Conservation (phyloP, 805 yeast genomes). For the Sungouiozyma intestinalis region DNA sequence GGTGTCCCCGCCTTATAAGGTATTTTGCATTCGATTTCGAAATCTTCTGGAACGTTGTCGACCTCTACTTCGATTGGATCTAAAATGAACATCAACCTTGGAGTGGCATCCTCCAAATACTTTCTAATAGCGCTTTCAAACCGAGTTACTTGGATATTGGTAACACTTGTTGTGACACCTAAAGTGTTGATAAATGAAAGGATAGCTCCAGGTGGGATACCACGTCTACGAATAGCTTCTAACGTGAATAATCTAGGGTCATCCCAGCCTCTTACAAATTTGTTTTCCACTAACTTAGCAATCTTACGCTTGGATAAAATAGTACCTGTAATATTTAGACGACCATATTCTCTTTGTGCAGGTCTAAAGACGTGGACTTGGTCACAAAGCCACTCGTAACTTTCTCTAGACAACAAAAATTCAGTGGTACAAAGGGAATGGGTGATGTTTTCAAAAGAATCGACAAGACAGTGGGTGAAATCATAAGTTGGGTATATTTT, state of each 20-base stretch:
- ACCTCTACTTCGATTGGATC: conserved; percentile 78
- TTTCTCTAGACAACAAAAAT: conserved; percentile 81
- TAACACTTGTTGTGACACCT: conserved; percentile 91
- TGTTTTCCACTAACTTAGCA: conserved; percentile 77
- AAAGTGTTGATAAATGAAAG: conserved; percentile 84
- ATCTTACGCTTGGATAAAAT: conserved; percentile 92
- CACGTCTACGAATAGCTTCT: conserved; percentile 92
- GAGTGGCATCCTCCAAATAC: conserved; percentile 82
- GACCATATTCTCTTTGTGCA: conserved; percentile 97
- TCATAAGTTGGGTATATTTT: conserved; percentile 97
- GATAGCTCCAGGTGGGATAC: conserved; percentile 98
- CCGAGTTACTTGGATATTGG: conserved; percentile 82
- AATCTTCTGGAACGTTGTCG: conserved; percentile 72
- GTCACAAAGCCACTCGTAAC: conserved; percentile 98
- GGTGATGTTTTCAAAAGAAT: conserved; percentile 90
- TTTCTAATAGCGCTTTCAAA: conserved; percentile 84
- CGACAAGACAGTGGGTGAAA: conserved; percentile 97
- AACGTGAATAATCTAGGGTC: conserved; percentile 94
- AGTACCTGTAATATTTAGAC: conserved; percentile 90
- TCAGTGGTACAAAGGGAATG: conserved; percentile 97
- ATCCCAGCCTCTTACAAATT: conserved; percentile 90
- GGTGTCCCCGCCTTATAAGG: conserved; percentile 87
- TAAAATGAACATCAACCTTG: conserved; percentile 86
- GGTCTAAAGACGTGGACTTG: conserved; percentile 92
- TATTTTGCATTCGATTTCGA: conserved; percentile 55